A percentile compares a stretch with the other conserved stretches of the same genome.
Conservation (phyloP, 768 basidiomycete genomes). For the Pisolithus tinctorius region DNA sequence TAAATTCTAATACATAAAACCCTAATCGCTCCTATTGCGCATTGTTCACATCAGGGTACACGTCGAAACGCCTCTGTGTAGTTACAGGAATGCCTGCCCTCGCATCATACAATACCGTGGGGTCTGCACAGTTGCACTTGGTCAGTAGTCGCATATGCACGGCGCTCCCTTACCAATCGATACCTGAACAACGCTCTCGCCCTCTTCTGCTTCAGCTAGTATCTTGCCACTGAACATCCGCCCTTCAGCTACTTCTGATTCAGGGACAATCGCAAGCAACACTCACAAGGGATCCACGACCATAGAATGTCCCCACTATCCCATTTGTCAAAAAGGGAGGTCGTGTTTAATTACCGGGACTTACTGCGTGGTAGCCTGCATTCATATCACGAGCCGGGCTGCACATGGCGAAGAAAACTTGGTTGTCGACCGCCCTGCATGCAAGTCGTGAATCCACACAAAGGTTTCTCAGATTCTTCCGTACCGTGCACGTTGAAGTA, state of each 20-base stretch:
- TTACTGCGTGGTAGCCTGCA: conserved; percentile 83
- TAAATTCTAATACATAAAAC: not conserved
- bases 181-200: conserved; percentile 72
- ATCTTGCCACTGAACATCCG: conserved; percentile 56
- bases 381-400: conserved; percentile 84
- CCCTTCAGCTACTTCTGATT: conserved; percentile 1
- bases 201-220: conserved; percentile 65
- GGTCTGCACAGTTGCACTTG: conserved; percentile 39
- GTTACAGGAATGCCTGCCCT: conserved; percentile 89
- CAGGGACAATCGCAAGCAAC: not conserved
- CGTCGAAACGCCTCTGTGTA: conserved; percentile 84
- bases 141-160: not conserved
- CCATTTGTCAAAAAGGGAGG: not conserved
- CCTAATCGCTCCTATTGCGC: not conserved
- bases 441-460: conserved; percentile 5
- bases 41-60: conserved; percentile 70
- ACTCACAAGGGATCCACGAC: conserved; percentile 85
- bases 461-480: not conserved
- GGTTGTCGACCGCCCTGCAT: conserved; percentile 89
- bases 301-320: conserved; percentile 85
- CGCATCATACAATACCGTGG: conserved; percentile 55
- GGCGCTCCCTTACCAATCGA: conserved; percentile 61
- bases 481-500: conserved; percentile 79
- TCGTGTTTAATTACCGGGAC: conserved; percentile 18
- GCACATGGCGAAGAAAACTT: conserved; percentile 94